A percentile compares a stretch with the other conserved stretches of the same genome.
Conservation (phyloP, 2,329 filamentous ascomycete genomes). For the Pseudocercospora fijiensis region DNA sequence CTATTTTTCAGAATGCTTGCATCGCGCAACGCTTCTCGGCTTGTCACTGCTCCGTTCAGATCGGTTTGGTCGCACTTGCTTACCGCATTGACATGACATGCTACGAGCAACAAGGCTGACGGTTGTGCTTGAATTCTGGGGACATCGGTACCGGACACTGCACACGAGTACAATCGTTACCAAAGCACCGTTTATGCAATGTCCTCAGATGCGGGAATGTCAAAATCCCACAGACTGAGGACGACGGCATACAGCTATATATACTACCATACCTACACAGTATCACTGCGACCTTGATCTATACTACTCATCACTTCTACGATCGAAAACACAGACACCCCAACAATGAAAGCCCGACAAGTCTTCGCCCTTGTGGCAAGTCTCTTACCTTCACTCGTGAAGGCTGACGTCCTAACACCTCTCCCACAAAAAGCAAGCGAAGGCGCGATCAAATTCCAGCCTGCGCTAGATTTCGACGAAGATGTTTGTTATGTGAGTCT, state of each 20-base stretch:
- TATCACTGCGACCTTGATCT: background rate
- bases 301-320: background rate
- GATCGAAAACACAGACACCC: background rate
- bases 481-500: background rate
- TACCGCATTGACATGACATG: background rate
- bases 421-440: background rate
- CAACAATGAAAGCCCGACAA: background rate
- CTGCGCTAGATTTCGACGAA: slow-evolving; percentile 2
- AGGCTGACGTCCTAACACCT: background rate
- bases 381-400: background rate
- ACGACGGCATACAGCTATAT: background rate
- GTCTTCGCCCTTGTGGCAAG: background rate
- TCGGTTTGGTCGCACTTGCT: background rate
- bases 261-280: background rate
- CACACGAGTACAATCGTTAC: background rate
- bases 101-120: background rate
- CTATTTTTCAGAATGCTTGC: background rate
- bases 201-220: background rate
- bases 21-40: background rate
- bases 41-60: background rate
- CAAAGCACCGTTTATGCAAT: background rate
- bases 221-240: background rate
- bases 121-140: background rate
- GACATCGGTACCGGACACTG: background rate
- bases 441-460: background rate